Conservation (phyloP, 2,329 filamentous ascomycete species). For the Decorospora gaudefroyi region DNA sequence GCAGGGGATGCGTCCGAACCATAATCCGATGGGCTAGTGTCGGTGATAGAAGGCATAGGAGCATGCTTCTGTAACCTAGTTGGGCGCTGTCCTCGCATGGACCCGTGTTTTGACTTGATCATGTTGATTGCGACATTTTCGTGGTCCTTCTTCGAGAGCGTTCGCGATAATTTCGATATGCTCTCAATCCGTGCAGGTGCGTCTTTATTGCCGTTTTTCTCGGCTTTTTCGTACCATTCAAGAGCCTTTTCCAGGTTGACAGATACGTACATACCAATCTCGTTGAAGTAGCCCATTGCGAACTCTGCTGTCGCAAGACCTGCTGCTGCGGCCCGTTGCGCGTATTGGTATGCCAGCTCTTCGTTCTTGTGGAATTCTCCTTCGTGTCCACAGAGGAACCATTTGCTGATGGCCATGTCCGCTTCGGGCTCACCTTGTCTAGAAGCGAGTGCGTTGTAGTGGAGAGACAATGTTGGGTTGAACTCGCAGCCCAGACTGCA, state of each 20-base stretch:
- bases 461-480: constrained; percentile 85
- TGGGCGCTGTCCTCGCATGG: constrained; percentile 55
- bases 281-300: constrained; percentile 94
- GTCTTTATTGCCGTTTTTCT: constrained; percentile 89
- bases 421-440: constrained; percentile 92
- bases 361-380: constrained; percentile 94
- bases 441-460: constrained; percentile 93
- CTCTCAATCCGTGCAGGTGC: constrained; percentile 81
- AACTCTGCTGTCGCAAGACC: constrained; percentile 92
- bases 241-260: constrained; percentile 81
- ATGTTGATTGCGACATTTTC: constrained; percentile 86
- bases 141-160: constrained; percentile 86
- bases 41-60: constrained; percentile 48
- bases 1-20: constrained; percentile 32
- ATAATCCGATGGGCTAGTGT: constrained; percentile 45
- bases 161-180: constrained; percentile 73
- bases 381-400: constrained; percentile 96
- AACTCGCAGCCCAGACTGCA: constrained; percentile 94
- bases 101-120: constrained; percentile 68
- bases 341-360: constrained; percentile 87
- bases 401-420: constrained; percentile 94
- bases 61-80: constrained; percentile 49
- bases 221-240: constrained; percentile 88
- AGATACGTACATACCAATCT: constrained; percentile 91
- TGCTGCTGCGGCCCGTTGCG: constrained; percentile 78